Conservation (phyloP, 2,329 filamentous ascomycete species). For the Helotiales sp. region DNA sequence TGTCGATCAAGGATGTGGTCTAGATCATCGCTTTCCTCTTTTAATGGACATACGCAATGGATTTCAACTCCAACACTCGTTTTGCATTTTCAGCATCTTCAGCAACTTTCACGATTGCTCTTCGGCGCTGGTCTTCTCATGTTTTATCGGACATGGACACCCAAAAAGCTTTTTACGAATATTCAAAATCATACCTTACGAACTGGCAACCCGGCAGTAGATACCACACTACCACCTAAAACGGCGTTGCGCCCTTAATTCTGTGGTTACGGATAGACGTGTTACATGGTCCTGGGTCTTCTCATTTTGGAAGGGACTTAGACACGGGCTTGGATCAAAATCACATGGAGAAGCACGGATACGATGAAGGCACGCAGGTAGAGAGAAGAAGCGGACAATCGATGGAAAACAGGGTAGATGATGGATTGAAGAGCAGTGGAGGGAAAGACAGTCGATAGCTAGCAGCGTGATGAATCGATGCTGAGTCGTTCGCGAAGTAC, state of each 20-base stretch:
- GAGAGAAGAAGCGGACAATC: constrained; percentile 32
- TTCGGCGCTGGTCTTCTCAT: constrained; percentile 36
- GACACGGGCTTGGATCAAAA: constrained; percentile 19
- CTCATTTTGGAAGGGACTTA: constrained; percentile 1
- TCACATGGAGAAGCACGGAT: constrained; percentile 31
- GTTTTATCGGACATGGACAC: constrained; percentile 25
- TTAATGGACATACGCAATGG: constrained; percentile 33
- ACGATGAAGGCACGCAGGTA: constrained; percentile 30
- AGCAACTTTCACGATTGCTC: constrained; percentile 31
- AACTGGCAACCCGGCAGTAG: constrained; percentile 36
- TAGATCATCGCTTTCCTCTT: constrained; percentile 34
- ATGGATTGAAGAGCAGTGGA: constrained; percentile 20
- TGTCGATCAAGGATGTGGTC: constrained; percentile 29
- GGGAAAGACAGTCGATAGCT: constrained; percentile 22
- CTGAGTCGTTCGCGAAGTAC: constrained; percentile 26
- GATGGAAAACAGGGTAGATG: constrained; percentile 30
- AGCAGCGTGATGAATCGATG: constrained; percentile 31
- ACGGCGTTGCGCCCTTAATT: constrained; percentile 33
- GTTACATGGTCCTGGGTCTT: constrained; percentile 12
- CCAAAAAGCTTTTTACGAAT: constrained; percentile 34
- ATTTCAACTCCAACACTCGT: constrained; percentile 29
- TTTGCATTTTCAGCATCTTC: constrained; percentile 33
- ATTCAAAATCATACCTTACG: constrained; percentile 35
- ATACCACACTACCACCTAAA: constrained; percentile 36
- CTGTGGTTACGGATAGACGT: constrained; percentile 26